Percentiles rank a stretch among this genome's conserved stretches.
These are phyloP conservation scores for Sporobolomyces roseus DNA, from an alignment of 768 basidiomycete species.

Conservation along the genomic window DNA sequence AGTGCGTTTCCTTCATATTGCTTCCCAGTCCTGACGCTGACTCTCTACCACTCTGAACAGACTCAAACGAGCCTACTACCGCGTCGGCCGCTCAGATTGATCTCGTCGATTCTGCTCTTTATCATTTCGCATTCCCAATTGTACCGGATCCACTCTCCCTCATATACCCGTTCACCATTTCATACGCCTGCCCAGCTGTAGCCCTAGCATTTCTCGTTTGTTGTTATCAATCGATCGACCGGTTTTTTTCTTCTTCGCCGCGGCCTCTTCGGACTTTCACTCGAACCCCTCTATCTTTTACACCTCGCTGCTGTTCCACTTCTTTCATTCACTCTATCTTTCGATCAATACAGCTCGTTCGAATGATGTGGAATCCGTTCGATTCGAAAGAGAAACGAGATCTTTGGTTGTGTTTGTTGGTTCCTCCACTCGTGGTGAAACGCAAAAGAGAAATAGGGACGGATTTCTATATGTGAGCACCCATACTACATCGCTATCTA, in stretches of 20 bases:
- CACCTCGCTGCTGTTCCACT: too few species aligned
- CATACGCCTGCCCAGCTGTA: too few species aligned
- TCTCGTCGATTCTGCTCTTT: not conserved
- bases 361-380: too few species aligned
- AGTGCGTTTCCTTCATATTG: constrained; percentile 9
- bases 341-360: too few species aligned
- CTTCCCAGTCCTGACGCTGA: not conserved
- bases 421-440: constrained; percentile 12
- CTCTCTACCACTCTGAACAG: not conserved
- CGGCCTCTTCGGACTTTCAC: not conserved
- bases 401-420: constrained; percentile 8
- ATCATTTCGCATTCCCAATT: too few species aligned
- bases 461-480: constrained; percentile 24
- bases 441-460: not conserved
- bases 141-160: too few species aligned
- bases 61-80: constrained; percentile 23
- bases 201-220: too few species aligned
- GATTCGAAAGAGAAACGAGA: not conserved
- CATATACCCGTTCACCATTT: too few species aligned
- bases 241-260: not conserved
- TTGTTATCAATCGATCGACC: too few species aligned
- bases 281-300: too few species aligned
- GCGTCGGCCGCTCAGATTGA: constrained; percentile 18
- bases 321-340: too few species aligned
- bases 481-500: too few species aligned